Conservation (phyloP, 148 eudicot genomes). For the Silene latifolia region DNA sequence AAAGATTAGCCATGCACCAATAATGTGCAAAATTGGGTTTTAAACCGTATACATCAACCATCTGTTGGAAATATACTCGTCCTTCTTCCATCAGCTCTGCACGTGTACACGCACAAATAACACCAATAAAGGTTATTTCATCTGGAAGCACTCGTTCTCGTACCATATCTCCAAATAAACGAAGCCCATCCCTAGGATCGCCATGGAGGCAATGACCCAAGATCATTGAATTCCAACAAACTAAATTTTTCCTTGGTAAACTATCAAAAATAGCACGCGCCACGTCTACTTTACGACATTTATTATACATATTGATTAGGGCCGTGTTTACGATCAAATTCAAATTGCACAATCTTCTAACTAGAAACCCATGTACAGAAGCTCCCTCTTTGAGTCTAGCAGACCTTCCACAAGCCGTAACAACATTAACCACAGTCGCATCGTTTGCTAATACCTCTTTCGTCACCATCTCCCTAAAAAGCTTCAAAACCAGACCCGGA, state of each 20-base stretch:
- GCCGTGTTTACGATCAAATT: constrained; percentile 53
- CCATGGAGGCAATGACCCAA: constrained; percentile 74
- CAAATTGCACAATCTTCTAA: constrained; percentile 27
- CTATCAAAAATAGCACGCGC: constrained; percentile 59
- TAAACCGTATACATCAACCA: constrained; percentile 42
- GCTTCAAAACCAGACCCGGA: constrained; percentile 58
- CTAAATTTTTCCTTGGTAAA: constrained; percentile 44
- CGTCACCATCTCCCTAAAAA: constrained; percentile 59
- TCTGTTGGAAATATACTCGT: constrained; percentile 48
- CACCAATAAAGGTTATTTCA: constrained; percentile 35
- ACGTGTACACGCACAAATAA: constrained; percentile 78
- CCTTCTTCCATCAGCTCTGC: constrained; percentile 48
- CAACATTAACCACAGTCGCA: constrained; percentile 46
- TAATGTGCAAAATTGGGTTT: constrained; percentile 71
- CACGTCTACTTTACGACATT: constrained; percentile 48
- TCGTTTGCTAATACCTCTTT: constrained; percentile 37
- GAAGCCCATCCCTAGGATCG: constrained; percentile 57
- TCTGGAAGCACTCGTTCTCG: too few species aligned
- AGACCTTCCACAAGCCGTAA: constrained; percentile 70
- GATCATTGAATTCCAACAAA: constrained; percentile 82
- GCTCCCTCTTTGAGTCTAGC: constrained; percentile 64
- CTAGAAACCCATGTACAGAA: constrained; percentile 55
- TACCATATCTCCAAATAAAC: constrained; percentile 48
- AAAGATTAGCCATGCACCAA: constrained; percentile 84
- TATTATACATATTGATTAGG: constrained; percentile 73